Evolutionary conservation across 441 rosid species (phyloP), one percentile per base, ranked within the genome.

Genomic region (Erysimum cheiri): DNA sequence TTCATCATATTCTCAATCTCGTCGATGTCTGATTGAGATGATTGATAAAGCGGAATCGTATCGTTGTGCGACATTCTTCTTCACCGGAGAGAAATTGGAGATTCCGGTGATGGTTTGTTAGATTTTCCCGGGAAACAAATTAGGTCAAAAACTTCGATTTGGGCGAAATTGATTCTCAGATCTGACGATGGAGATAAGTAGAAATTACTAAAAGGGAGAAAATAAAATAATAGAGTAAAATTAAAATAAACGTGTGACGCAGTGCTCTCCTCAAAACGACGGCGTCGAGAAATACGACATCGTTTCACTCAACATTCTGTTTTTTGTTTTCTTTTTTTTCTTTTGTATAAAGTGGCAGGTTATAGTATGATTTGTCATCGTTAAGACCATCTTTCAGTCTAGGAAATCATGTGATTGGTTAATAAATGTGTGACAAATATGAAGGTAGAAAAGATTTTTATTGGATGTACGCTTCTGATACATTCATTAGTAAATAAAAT

Each of bases 11-110:
- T 86, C 79, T 90, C 94, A 87, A 94, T 94, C 89, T 94, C 98
- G 80, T 94, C 98, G 75, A 91, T 91, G 83, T 91, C 98, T 47
- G 97, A 94, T 44, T 94, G 98, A 75, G 97, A 94, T 6, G 98
- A 85, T 2, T 87, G 50, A 43, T 88, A 84, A 60, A 85, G 90
- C 33, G 95, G 97, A 57, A 88, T 55, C 4, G 93, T 88, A 76
- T 93, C 97, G 79, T 85, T 74, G 71, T 80, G 87, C 49, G 89
- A 83, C 97, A 91, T 63, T 56, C 13, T 53, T 15, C 46, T 57
- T 57, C 14, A 60, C 26, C 28, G 52, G 65, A 19, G 60, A 50
- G 14, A 14, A 9, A 41, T 60, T 26, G 24, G 3, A 26, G 10
- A 60, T 60, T 5, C 65, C 37, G 36, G 65, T 14, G 37, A 26